Conservation (phyloP, 106 monocot species). For the Dioscorea dumetorum region DNA sequence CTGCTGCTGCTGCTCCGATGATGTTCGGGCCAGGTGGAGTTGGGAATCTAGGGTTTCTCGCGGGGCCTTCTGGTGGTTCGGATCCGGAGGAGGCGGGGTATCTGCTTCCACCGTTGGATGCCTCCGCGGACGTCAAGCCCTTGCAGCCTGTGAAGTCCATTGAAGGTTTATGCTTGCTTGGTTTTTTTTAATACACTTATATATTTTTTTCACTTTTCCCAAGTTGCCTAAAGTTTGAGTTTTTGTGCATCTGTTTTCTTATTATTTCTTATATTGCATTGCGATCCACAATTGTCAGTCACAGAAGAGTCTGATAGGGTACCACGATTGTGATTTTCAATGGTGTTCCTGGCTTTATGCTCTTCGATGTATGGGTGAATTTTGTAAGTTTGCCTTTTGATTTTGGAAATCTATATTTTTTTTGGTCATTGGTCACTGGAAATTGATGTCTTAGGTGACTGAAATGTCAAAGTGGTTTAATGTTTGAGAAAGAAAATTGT, state of each 20-base stretch:
- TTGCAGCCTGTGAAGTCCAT: conserved; percentile 16
- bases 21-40: conserved; percentile 22
- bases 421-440: too few relatives aligned
- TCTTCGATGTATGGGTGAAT: too few relatives aligned
- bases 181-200: not conserved
- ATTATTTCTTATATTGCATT: not conserved
- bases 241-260: not conserved
- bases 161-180: conserved; percentile 17
- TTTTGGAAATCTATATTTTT: too few relatives aligned
- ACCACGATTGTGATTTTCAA: too few relatives aligned
- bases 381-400: too few relatives aligned
- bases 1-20: conserved; percentile 18
- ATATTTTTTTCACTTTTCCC: too few relatives aligned
- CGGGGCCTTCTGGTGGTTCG: conserved; percentile 6
- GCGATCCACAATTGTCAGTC: too few relatives aligned
- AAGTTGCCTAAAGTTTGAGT: not conserved
- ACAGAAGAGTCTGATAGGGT: too few relatives aligned
- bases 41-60: conserved; percentile 23
- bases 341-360: too few relatives aligned
- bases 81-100: conserved; percentile 20
- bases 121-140: conserved; percentile 29
- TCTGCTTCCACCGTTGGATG: conserved; percentile 21
- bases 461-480: too few relatives aligned
- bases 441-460: too few relatives aligned
- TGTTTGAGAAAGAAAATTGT: too few relatives aligned